phyloP scores from a whole-genome alignment of 805 yeast species.

The Saturnispora dispora region DNA sequence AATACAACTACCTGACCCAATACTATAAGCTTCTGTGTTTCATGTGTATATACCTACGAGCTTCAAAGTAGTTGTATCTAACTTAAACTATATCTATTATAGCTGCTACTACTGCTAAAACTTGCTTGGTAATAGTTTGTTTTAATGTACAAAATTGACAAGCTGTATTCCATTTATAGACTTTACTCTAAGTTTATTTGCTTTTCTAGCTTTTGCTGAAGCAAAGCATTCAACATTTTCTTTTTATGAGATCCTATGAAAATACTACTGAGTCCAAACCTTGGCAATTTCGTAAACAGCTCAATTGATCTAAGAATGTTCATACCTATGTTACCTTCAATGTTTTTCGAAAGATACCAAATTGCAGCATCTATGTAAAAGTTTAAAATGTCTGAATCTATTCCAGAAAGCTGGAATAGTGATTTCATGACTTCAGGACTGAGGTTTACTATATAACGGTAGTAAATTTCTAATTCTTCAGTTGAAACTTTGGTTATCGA shows the following conservation, averaged over 20 bases:
- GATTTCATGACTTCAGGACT: constrained; percentile 19
- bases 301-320: constrained; percentile 20
- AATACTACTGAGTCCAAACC: constrained; percentile 30
- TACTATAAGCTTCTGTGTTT: too few relatives aligned
- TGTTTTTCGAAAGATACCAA: constrained; percentile 15
- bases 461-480: constrained; percentile 20
- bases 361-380: constrained; percentile 37
- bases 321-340: constrained; percentile 1
- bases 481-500: constrained; percentile 27
- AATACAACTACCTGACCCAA: too few relatives aligned
- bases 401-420: constrained; percentile 35
- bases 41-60: too few relatives aligned
- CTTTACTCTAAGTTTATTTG: constrained; percentile 11
- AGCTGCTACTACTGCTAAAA: too few relatives aligned
- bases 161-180: neutral
- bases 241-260: constrained; percentile 23
- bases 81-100: too few relatives aligned
- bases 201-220: neutral
- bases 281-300: constrained; percentile 27
- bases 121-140: too few relatives aligned
- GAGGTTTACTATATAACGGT: constrained; percentile 30
- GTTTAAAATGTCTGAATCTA: constrained; percentile 41
- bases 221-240: neutral
- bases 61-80: too few relatives aligned
- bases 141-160: too few relatives aligned